phyloP scores from a whole-genome alignment of 73 alveolate genomes.

The Diophrys sp. region DNA sequence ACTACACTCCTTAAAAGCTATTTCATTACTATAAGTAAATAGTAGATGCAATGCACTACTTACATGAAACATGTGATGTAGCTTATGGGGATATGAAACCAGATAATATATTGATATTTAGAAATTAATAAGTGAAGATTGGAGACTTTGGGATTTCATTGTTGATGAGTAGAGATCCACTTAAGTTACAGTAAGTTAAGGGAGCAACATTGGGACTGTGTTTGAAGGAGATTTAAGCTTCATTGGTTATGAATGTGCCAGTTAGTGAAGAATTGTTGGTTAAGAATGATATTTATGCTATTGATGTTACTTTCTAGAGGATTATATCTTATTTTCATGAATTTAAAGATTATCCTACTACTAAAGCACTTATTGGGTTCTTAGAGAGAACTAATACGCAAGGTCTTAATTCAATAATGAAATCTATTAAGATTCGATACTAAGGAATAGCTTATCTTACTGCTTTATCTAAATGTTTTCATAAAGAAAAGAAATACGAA shows the following conservation, averaged over 20 bases:
- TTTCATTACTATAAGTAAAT: constrained; percentile 21
- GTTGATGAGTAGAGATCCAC: not conserved
- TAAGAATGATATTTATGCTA: not conserved
- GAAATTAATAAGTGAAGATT: constrained; percentile 27
- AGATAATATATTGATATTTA: constrained; percentile 28
- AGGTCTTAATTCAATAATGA: not conserved
- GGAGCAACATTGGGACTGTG: not conserved
- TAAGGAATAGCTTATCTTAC: not conserved
- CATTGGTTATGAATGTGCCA: not conserved
- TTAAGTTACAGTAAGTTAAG: too few relatives aligned
- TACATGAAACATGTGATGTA: constrained; percentile 11
- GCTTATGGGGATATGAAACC: constrained; percentile 46
- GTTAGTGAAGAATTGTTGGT: not conserved
- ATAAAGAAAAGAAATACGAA: not conserved
- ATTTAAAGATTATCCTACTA: not conserved
- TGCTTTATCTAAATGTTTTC: not conserved
- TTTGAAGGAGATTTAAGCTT: not conserved
- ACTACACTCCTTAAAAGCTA: constrained; percentile 24
- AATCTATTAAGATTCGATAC: not conserved
- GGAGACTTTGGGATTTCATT: constrained; percentile 41
- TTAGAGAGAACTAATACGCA: not conserved
- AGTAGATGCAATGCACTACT: constrained; percentile 14
- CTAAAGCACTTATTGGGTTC: not conserved
- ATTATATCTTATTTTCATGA: not conserved
- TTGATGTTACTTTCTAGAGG: not conserved